Base-by-base conservation (phyloP, 179 eudicot genomes). In the Corrigiola litoralis region DNA sequence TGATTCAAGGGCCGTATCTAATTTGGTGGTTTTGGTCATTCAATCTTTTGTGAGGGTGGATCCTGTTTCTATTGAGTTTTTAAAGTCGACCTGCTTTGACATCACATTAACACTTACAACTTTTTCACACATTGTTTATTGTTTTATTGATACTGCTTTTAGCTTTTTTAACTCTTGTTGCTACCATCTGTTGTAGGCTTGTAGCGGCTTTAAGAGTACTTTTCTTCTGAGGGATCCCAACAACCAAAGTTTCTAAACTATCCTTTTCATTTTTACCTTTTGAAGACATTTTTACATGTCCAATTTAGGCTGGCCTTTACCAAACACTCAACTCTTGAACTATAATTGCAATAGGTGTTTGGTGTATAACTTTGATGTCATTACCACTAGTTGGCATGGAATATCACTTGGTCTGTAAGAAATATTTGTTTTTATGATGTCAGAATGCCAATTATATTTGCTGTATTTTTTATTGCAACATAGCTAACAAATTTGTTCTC, bases 161-260 rank as follows among this genome's bases (percentile, higher is more conserved):
- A 62, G 55, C 51, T 58, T 72, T 47, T 61, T 65, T 67, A 59
- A 74, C 71, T 51, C 27, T 54, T 57, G 45, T 58, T 71, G 50
- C 70, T 68, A 58, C 66, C 58, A 63, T 79, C 54, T 68, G n/a
- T 60, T 75, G 80, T 79, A 72, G 82, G 71, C 72, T 72, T 65
- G 75, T 79, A 72, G 75, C 69, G 45, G 77, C 61, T 51, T 67
- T 72, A 59, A 27, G 77, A 41, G 62, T 59, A 36, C 68, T 74
- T 67, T 67, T 18, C 62, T 33, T 71, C 59, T 40, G 71, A 71
- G 72, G 64, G 65, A 52, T 51, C 36, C 49, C 36, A 45, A 29
- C 67, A 36, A 46, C 67, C 61, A 32, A 20, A 45, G 62, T 65
- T 63, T 31, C 61, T 55, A 33, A 57, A 41, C 38, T 67, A 6